These are phyloP conservation scores for Periglandula ipomoeae DNA, from an alignment of 2,329 filamentous ascomycete genomes.

Conservation along the genomic window DNA sequence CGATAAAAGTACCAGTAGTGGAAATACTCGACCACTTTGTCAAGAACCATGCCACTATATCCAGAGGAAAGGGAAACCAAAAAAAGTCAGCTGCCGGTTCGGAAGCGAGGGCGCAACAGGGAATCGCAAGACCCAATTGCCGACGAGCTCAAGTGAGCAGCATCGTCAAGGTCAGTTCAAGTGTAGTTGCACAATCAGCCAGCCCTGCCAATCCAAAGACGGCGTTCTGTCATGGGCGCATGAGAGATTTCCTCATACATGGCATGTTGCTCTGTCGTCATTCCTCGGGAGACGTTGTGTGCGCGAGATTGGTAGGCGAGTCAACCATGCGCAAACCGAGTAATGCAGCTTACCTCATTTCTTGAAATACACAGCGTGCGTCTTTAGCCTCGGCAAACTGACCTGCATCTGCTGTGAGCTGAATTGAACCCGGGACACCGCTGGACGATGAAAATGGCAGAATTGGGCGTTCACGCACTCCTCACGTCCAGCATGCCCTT, in stretches of 20 bases:
- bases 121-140: background rate
- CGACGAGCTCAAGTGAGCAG: constrained; percentile 5
- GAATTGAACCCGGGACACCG: background rate
- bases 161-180: constrained; percentile 45
- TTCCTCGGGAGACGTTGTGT: constrained; percentile 11
- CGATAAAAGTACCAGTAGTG: constrained; percentile 72
- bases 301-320: background rate
- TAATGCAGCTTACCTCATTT: constrained; percentile 57
- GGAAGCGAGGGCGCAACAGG: background rate
- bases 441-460: background rate
- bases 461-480: constrained; percentile 39
- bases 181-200: constrained; percentile 48
- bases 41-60: constrained; percentile 59
- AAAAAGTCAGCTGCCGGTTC: constrained; percentile 7
- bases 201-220: constrained; percentile 26
- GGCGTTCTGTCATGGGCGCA: constrained; percentile 35
- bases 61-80: constrained; percentile 6
- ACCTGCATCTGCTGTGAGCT: constrained; percentile 29
- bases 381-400: constrained; percentile 57
- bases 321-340: background rate
- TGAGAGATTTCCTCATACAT: constrained; percentile 20
- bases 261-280: constrained; percentile 31
- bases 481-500: constrained; percentile 65
- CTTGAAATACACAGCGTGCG: constrained; percentile 58
- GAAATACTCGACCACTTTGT: constrained; percentile 76